Percentiles rank a stretch among this genome's conserved stretches.
Evolutionary conservation across 164 flowering plant genomes (phyloP).

Genomic region (Cinnamomum micranthum): DNA sequence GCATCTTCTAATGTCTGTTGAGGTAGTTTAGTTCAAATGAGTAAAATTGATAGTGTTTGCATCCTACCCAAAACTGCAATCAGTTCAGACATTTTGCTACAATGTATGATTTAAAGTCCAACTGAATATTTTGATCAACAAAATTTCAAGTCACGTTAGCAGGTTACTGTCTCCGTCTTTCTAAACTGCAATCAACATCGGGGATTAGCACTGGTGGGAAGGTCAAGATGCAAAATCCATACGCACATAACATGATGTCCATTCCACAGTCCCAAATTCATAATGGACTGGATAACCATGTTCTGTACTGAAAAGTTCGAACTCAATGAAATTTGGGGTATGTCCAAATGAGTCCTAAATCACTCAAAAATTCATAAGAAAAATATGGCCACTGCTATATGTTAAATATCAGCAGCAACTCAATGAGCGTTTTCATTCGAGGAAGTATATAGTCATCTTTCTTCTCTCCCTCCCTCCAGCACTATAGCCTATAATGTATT

Average conservation of each 20-base stretch:
- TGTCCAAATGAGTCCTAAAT: background rate
- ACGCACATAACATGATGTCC: background rate
- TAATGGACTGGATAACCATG: background rate
- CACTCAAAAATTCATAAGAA: background rate
- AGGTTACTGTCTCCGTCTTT: background rate
- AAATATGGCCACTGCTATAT: background rate
- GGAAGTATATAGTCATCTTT: no score
- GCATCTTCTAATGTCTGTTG: slow-evolving; percentile 80
- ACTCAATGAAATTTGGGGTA: background rate
- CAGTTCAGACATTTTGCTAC: background rate
- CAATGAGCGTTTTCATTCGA: no score
- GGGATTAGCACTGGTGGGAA: background rate
- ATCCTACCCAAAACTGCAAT: background rate
- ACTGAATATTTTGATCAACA: background rate
- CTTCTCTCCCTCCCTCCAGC: no score
- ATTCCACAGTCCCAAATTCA: background rate
- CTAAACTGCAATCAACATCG: background rate
- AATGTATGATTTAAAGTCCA: background rate
- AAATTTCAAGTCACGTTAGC: background rate
- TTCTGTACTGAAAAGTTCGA: background rate
- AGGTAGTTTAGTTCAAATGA: background rate
- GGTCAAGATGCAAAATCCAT: background rate
- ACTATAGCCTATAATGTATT: no score
- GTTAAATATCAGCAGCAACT: background rate
- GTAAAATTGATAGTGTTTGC: background rate